Conservation (phyloP, 495 filamentous ascomycete genomes). For the Rusavskia elegans region DNA sequence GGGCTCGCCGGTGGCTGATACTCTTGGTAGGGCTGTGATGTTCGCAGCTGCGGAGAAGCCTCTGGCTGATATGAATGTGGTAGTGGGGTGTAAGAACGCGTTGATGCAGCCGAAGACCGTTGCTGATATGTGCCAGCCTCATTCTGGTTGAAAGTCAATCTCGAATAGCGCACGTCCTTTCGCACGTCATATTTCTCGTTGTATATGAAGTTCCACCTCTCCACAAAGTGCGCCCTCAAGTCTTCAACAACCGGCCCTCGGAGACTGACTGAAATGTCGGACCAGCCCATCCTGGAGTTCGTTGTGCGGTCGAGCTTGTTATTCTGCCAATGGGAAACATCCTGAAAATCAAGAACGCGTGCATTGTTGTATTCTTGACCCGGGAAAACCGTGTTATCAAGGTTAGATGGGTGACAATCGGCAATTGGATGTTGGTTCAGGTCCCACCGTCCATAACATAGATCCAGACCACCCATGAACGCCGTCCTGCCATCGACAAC, state of each 20-base stretch:
- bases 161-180: conserved; percentile 44
- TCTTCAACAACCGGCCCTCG: conserved; percentile 68
- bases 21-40: conserved; percentile 6
- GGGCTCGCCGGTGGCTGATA: background rate
- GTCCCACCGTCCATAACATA: conserved; percentile 52
- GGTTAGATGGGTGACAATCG: conserved; percentile 66
- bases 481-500: conserved; percentile 63
- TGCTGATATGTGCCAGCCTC: conserved; percentile 4
- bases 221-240: conserved; percentile 61
- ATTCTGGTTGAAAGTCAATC: conserved; percentile 24
- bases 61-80: conserved; percentile 2
- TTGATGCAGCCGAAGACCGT: background rate
- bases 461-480: conserved; percentile 68
- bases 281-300: conserved; percentile 68
- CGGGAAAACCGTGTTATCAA: conserved; percentile 62
- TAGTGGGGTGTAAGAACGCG: background rate
- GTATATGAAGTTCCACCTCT: conserved; percentile 91
- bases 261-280: conserved; percentile 71
- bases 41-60: background rate
- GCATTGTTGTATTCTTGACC: conserved; percentile 96
- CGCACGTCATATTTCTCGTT: conserved; percentile 61
- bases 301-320: conserved; percentile 74
- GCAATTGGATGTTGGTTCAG: conserved; percentile 62
- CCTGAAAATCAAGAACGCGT: conserved; percentile 70
- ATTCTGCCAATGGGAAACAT: conserved; percentile 67